phyloP scores from a whole-genome alignment of 2,329 filamentous ascomycete species.

The Trematosphaeria pertusa region DNA sequence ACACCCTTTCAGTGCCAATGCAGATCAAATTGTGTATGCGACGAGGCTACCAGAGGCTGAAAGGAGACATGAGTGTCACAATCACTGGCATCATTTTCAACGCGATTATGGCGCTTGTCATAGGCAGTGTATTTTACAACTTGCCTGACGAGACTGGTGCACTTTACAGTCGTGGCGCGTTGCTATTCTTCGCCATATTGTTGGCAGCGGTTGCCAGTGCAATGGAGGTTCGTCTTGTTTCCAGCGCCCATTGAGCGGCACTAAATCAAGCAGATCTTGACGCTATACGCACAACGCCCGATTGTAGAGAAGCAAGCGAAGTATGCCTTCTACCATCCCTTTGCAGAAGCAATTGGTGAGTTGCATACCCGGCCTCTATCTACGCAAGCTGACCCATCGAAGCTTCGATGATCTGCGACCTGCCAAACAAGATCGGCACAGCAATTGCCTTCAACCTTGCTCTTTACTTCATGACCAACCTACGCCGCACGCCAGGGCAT shows the following conservation, averaged over 20 bases:
- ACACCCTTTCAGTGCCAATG: constrained; percentile 74
- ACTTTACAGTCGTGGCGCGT: too few relatives aligned
- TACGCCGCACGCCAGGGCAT: constrained; percentile 45
- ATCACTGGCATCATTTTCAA: constrained; percentile 68
- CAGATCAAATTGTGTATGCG: constrained; percentile 78
- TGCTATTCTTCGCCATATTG: too few relatives aligned
- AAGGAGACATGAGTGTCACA: constrained; percentile 73
- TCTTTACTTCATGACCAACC: constrained; percentile 55
- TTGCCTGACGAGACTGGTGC: too few relatives aligned
- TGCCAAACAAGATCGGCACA: constrained; percentile 54
- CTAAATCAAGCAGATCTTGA: constrained; percentile 64
- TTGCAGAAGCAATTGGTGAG: constrained; percentile 72
- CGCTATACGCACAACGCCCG: constrained; percentile 81
- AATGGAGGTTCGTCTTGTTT: constrained; percentile 55
- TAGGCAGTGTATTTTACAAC: constrained; percentile 81
- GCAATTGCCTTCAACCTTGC: constrained; percentile 49
- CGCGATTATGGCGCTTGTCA: constrained; percentile 73
- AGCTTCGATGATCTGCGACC: constrained; percentile 48
- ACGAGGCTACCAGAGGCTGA: constrained; percentile 76
- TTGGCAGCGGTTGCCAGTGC: too few relatives aligned
- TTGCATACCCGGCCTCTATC: constrained; percentile 55
- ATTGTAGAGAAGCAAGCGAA: constrained; percentile 87
- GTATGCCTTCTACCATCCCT: constrained; percentile 87
- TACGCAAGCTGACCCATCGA: background rate
- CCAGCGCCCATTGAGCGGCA: background rate